phyloP scores from a whole-genome alignment of 2,329 filamentous ascomycete species.

The Scorias spongiosa region DNA sequence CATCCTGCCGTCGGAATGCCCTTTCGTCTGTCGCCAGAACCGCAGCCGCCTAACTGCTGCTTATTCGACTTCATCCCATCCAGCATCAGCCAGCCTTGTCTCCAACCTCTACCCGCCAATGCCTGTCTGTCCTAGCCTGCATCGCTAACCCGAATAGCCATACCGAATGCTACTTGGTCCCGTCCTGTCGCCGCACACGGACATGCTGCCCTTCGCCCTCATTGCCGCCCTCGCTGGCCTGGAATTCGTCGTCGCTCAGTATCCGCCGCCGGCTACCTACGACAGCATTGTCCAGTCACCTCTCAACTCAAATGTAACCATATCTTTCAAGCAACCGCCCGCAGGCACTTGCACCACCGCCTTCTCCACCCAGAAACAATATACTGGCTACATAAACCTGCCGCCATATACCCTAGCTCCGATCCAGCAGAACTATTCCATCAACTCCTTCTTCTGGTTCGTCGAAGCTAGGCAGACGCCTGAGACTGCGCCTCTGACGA shows the following conservation, averaged over 20 bases:
- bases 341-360: constrained; percentile 49
- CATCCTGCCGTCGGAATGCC: no score
- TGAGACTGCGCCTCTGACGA: constrained; percentile 37
- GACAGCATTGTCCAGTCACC: constrained; percentile 45
- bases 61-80: no score
- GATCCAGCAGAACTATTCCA: constrained; percentile 28
- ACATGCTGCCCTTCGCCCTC: constrained; percentile 7
- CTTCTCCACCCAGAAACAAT: constrained; percentile 51
- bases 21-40: no score
- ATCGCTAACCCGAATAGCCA: no score
- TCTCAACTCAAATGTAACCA: constrained; percentile 46
- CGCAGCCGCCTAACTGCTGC: no score
- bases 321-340: constrained; percentile 50
- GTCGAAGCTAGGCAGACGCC: constrained; percentile 27
- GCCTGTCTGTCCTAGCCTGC: no score
- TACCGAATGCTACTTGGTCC: no score
- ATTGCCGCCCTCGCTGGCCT: constrained; percentile 7
- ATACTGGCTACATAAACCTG: constrained; percentile 52
- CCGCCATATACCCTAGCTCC: constrained; percentile 30
- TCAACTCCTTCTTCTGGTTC: constrained; percentile 15
- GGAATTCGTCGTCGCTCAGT: constrained; percentile 18
- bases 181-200: background rate
- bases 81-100: no score
- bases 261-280: constrained; percentile 24
- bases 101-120: no score